Base-by-base conservation (phyloP, 2,329 filamentous ascomycete species). In the Microdochium trichocladiopsis region DNA sequence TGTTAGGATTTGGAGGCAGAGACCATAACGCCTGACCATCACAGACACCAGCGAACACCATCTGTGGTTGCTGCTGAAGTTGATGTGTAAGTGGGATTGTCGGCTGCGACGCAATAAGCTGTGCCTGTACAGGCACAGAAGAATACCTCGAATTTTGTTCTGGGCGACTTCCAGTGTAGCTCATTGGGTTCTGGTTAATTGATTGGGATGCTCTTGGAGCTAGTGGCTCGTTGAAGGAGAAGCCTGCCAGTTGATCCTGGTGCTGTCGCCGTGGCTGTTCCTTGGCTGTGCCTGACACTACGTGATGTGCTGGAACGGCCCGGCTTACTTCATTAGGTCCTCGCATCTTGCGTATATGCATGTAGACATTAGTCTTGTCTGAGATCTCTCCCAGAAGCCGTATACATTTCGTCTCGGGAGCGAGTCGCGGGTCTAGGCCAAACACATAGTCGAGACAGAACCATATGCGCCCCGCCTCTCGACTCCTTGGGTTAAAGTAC, bases 371-470 rank as follows among this genome's bases (percentile, higher is more conserved):
- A 28, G 80, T 81, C 57, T 84, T 82, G 36, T 78, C 76, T 57
- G 79, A 72, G 36, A 90, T 73, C 54, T 88, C 84, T 10, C 72
- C 72, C 28, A 90, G 68, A 1, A 91, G 77, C 21, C 75, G 73
- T 25, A 80, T 69, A 11, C 76, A 78, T 63, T 90, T 90, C 45
- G 80, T 72, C 18, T 76, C 72, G 2, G 75, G 75, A 12, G 76
- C 66, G 43, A 80, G 64, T 31, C 72, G 65, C 4, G 73, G 63
- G 28, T 86, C 76, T 25, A 84, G 70, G 50, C 82, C 78, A 63
- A 89, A 91, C 23, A 88, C 82, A 62, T 83, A 90, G 62, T 91
- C 86, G 24, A 90, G 71, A 59, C 83, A 86, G 31, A 72, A 70
- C 86, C 87, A 90, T 53, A 90, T 86, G 9, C 86, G 78, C 23